phyloP scores from a whole-genome alignment of 2,329 filamentous ascomycete genomes.

The Aureobasidium uvarum region DNA sequence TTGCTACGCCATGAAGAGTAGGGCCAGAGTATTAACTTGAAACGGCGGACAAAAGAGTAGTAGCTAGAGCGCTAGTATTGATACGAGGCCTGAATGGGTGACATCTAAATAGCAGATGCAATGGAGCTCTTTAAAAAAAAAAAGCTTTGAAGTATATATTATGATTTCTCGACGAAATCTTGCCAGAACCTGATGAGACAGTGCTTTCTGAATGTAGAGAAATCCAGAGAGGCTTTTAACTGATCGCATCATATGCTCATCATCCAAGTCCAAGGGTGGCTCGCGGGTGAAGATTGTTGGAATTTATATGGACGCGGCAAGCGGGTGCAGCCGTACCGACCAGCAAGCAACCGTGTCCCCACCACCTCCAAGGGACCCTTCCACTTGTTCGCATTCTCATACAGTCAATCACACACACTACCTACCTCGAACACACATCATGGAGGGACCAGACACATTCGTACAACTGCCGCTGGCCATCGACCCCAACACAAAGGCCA shows the following conservation, averaged over 20 bases:
- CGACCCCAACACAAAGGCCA: conserved; percentile 76
- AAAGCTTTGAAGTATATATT: too few species aligned
- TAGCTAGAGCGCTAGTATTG: not conserved
- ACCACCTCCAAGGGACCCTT: not conserved
- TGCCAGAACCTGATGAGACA: too few species aligned
- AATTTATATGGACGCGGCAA: too few species aligned
- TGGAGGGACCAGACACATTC: conserved; percentile 61
- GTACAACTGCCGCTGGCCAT: conserved; percentile 77
- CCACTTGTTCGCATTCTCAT: not conserved
- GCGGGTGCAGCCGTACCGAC: too few species aligned
- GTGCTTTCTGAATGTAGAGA: too few species aligned
- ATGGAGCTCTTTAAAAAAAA: too few species aligned
- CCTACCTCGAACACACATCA: conserved; percentile 19
- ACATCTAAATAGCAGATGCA: too few species aligned
- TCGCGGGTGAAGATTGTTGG: too few species aligned
- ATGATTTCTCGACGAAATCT: too few species aligned
- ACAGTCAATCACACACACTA: conserved; percentile 41
- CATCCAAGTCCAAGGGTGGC: too few species aligned
- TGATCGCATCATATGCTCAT: not conserved
- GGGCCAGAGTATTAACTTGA: not conserved
- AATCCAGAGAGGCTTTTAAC: too few species aligned
- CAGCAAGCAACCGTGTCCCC: not conserved
- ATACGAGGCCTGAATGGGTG: not conserved
- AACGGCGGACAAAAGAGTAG: not conserved
- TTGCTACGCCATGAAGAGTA: not conserved